Evolutionary conservation across 2,329 filamentous ascomycete species (phyloP).

Genomic region (Tolypocladium tropicale): DNA sequence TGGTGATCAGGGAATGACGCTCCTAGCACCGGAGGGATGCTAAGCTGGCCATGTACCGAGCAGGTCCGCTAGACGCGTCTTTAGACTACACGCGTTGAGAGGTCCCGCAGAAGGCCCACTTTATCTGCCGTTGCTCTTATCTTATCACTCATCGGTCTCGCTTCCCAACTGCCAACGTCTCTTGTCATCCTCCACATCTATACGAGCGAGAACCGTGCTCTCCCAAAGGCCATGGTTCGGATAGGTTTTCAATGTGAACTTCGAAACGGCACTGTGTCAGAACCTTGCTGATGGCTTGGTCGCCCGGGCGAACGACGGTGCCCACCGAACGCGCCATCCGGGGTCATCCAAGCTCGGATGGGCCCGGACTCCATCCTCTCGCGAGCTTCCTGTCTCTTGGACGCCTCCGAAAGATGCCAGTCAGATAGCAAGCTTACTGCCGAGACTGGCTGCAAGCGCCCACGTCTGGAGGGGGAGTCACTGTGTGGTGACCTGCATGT

Average conservation of each 20-base stretch:
- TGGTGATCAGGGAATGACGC: not conserved
- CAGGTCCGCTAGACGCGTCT: not conserved
- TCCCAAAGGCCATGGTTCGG: not conserved
- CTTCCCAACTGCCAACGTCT: not conserved
- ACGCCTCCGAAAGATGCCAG: not conserved
- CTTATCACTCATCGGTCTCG: not conserved
- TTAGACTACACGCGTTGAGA: not conserved
- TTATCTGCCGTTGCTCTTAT: not conserved
- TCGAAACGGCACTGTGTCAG: not conserved
- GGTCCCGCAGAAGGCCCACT: not conserved
- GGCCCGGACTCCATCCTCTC: no score
- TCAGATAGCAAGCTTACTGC: not conserved
- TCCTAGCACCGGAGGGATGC: not conserved
- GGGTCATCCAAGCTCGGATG: not conserved
- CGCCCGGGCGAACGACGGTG: not conserved
- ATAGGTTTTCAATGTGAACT: not conserved
- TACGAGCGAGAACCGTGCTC: not conserved
- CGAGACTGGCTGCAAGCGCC: not conserved
- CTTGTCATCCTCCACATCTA: not conserved
- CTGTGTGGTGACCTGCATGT: not conserved
- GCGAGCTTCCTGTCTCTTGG: not conserved
- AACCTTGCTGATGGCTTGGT: not conserved
- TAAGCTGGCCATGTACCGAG: not conserved
- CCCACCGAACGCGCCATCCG: not conserved
- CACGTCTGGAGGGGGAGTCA: not conserved